phyloP scores from a whole-genome alignment of 2,329 filamentous ascomycete species.

The Diaporthe helianthi region DNA sequence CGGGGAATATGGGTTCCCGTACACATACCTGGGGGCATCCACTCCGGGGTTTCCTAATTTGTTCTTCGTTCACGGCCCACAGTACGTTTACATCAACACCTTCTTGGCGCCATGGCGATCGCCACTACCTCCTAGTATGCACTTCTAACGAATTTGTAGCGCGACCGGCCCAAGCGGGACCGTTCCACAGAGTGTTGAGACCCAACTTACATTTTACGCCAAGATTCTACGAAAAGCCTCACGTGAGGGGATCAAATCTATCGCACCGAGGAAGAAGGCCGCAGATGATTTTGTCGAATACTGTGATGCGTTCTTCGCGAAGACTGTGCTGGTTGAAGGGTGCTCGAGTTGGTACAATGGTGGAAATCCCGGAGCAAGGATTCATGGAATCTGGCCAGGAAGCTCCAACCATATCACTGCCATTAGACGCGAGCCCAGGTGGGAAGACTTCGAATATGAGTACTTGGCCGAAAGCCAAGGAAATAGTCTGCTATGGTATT shows the following conservation, averaged over 20 bases:
- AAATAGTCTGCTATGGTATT: constrained; percentile 66
- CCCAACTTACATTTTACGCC: constrained; percentile 69
- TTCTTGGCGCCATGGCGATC: neutral
- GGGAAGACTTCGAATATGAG: constrained; percentile 63
- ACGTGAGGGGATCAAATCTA: constrained; percentile 69
- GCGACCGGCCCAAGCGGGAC: constrained; percentile 67
- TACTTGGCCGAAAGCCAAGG: constrained; percentile 49
- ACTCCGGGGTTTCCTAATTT: constrained; percentile 73
- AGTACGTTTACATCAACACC: constrained; percentile 42
- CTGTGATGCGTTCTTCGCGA: constrained; percentile 61
- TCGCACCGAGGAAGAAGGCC: constrained; percentile 63
- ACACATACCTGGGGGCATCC: constrained; percentile 70
- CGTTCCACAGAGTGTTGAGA: constrained; percentile 71
- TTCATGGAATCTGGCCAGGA: constrained; percentile 75
- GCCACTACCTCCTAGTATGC: no score
- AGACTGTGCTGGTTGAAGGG: constrained; percentile 63
- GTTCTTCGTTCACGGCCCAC: constrained; percentile 68
- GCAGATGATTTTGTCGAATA: constrained; percentile 70
- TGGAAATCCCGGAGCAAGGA: constrained; percentile 64
- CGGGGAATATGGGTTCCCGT: constrained; percentile 66
- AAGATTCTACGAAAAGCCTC: constrained; percentile 72
- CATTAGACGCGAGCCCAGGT: constrained; percentile 60
- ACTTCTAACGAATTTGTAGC: neutral
- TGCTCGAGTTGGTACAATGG: constrained; percentile 77
- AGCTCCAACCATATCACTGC: constrained; percentile 68